Percentiles rank a stretch among this genome's conserved stretches.
These are phyloP conservation scores for Pestalotiopsis sp. DNA, from an alignment of 2,329 filamentous ascomycete species.

Conservation along the genomic window DNA sequence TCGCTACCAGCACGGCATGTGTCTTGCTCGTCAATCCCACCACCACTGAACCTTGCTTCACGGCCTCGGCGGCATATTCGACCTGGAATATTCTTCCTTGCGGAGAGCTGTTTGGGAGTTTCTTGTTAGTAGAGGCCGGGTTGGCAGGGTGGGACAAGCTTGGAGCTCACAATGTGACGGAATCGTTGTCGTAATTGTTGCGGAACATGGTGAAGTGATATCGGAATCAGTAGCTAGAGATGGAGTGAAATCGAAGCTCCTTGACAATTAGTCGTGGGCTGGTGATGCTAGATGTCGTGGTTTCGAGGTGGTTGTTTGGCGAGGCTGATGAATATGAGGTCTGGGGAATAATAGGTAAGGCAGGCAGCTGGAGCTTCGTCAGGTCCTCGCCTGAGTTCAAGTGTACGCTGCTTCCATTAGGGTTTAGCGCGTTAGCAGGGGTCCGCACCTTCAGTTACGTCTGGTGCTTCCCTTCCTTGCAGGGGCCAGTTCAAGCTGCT, in stretches of 20 bases:
- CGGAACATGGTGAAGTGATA: slow-evolving; percentile 78
- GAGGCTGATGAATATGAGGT: slow-evolving; percentile 11
- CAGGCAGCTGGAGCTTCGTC: slow-evolving; percentile 17
- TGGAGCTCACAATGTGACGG: slow-evolving; percentile 88
- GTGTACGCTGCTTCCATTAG: neutral
- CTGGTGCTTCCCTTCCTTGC: neutral
- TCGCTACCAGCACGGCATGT: slow-evolving; percentile 90
- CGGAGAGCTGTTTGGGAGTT: slow-evolving; percentile 71
- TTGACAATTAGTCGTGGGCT: neutral
- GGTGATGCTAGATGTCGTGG: neutral
- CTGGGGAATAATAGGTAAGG: neutral
- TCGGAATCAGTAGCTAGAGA: neutral
- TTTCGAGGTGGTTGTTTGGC: slow-evolving; percentile 4
- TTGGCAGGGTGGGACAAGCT: slow-evolving; percentile 3
- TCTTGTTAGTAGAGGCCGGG: slow-evolving; percentile 17
- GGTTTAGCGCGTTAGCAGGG: slow-evolving; percentile 22
- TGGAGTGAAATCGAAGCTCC: neutral
- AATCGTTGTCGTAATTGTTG: slow-evolving; percentile 99
- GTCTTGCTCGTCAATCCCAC: slow-evolving; percentile 98
- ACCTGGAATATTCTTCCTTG: slow-evolving; percentile 99
- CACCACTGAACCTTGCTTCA: slow-evolving; percentile 98
- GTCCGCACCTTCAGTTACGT: neutral
- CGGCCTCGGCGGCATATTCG: slow-evolving; percentile 97
- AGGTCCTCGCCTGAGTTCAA: slow-evolving; percentile 2
- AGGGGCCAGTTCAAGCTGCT: neutral